Evolutionary conservation across 768 basidiomycete genomes (phyloP).

Genomic region (Suillus paluster): DNA sequence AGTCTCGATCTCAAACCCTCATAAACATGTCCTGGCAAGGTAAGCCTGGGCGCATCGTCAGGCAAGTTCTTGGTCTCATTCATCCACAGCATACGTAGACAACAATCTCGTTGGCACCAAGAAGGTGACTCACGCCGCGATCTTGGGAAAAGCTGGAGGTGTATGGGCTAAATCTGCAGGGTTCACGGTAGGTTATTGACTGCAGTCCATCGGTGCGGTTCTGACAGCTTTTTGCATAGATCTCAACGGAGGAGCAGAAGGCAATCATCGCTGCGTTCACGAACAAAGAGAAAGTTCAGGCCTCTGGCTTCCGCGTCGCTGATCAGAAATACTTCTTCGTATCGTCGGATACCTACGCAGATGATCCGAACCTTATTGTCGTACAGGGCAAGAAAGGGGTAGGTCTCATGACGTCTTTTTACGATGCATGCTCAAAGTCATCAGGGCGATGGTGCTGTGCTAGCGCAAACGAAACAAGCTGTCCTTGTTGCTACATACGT

Average conservation of each 20-base stretch:
- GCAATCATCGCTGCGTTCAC: conserved; percentile 44
- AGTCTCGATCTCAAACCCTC: conserved; percentile 11
- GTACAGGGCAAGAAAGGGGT: conserved; percentile 83
- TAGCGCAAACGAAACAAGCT: conserved; percentile 87
- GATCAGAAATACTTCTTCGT: conserved; percentile 80
- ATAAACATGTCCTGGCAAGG: conserved; percentile 75
- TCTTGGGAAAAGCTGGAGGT: conserved; percentile 35
- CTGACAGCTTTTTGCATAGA: conserved; percentile 18
- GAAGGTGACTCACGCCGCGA: conserved; percentile 75
- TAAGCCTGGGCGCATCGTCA: conserved; percentile 44
- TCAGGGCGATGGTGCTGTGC: conserved; percentile 71
- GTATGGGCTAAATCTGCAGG: conserved; percentile 35
- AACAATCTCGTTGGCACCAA: conserved; percentile 74
- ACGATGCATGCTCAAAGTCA: not conserved
- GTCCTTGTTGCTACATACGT: conserved; percentile 79
- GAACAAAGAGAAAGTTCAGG: conserved; percentile 45
- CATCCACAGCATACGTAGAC: conserved; percentile 75
- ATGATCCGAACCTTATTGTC: conserved; percentile 39
- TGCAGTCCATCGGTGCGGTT: conserved; percentile 22
- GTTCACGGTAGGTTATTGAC: conserved; percentile 18
- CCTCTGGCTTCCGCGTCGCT: conserved; percentile 63
- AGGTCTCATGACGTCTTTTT: conserved; percentile 31
- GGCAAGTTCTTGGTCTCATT: not conserved
- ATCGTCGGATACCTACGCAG: conserved; percentile 32
- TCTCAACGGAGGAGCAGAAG: conserved; percentile 23